Percentiles rank a stretch among this genome's conserved stretches.
Conservation (phyloP, 176 grass and related monocot species). For the Typha latifolia region DNA sequence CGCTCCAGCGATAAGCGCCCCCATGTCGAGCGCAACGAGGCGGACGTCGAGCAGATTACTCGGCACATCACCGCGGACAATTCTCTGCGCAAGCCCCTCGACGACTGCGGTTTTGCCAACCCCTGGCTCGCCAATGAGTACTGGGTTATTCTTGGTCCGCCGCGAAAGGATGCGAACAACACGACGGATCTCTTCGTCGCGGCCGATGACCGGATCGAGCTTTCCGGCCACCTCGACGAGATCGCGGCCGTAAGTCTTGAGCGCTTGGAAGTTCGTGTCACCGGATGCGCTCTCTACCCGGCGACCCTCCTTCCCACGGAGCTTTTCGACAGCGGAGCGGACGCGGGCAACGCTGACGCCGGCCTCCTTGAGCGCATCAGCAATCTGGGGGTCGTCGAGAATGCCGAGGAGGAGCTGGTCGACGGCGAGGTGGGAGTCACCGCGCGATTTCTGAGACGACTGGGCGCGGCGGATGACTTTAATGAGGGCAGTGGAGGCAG, state of each 20-base stretch:
- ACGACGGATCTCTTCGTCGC: constrained; percentile 51
- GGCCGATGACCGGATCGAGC: constrained; percentile 57
- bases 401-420: constrained; percentile 52
- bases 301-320: constrained; percentile 25
- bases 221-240: constrained; percentile 61
- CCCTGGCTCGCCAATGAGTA: constrained; percentile 73
- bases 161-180: constrained; percentile 39
- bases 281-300: constrained; percentile 52
- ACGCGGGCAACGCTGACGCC: constrained; percentile 36
- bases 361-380: constrained; percentile 48
- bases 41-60: constrained; percentile 47
- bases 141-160: constrained; percentile 45
- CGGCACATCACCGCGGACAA: constrained; percentile 44
- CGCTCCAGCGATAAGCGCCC: constrained; percentile 35
- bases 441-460: constrained; percentile 42
- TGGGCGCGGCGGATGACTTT: constrained; percentile 62
- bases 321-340: constrained; percentile 56
- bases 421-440: constrained; percentile 46
- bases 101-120: constrained; percentile 61
- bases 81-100: constrained; percentile 57
- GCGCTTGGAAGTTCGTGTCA: constrained; percentile 59
- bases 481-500: constrained; percentile 42
- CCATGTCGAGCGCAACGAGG: constrained; percentile 50
- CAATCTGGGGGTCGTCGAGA: constrained; percentile 44
- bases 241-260: constrained; percentile 55